These are phyloP conservation scores for Arthroderma sp. DNA, from an alignment of 2,329 filamentous ascomycete genomes.

Conservation along the genomic window DNA sequence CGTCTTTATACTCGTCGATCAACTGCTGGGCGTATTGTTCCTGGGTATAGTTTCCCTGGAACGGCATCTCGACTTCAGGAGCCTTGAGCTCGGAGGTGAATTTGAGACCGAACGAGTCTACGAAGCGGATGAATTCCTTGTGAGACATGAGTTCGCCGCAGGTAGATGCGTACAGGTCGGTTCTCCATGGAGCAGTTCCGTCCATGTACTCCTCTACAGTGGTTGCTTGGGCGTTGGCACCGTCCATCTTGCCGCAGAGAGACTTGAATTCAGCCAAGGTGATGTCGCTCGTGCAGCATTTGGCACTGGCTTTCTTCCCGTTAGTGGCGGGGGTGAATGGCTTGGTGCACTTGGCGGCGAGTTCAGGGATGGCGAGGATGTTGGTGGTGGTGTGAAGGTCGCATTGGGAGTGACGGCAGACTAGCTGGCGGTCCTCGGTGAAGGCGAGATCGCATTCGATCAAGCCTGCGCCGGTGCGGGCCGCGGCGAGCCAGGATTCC, in stretches of 20 bases:
- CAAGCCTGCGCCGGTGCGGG: conserved; percentile 54
- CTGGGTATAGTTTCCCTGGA: conserved; percentile 51
- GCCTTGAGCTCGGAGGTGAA: conserved; percentile 58
- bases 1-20: conserved; percentile 45
- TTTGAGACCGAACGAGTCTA: conserved; percentile 45
- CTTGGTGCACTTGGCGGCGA: conserved; percentile 50
- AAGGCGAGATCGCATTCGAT: conserved; percentile 57
- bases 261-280: conserved; percentile 54
- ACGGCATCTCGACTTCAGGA: conserved; percentile 58
- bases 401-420: conserved; percentile 55
- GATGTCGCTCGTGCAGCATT: conserved; percentile 60
- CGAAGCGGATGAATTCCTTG: conserved; percentile 48
- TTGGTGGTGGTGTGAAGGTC: conserved; percentile 58
- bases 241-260: conserved; percentile 60
- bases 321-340: conserved; percentile 47
- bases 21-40: conserved; percentile 52
- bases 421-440: conserved; percentile 51
- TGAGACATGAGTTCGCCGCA: conserved; percentile 51
- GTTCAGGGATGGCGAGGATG: conserved; percentile 48
- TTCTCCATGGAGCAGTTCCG: conserved; percentile 49
- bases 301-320: conserved; percentile 43
- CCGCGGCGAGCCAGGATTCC: conserved; percentile 47
- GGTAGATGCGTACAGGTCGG: conserved; percentile 44
- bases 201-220: conserved; percentile 45
- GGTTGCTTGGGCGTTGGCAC: conserved; percentile 44